Percentiles rank a stretch among this genome's conserved stretches.
These are phyloP conservation scores for Macrolepiota dolichaula DNA, from an alignment of 768 basidiomycete species.

Conservation along the genomic window DNA sequence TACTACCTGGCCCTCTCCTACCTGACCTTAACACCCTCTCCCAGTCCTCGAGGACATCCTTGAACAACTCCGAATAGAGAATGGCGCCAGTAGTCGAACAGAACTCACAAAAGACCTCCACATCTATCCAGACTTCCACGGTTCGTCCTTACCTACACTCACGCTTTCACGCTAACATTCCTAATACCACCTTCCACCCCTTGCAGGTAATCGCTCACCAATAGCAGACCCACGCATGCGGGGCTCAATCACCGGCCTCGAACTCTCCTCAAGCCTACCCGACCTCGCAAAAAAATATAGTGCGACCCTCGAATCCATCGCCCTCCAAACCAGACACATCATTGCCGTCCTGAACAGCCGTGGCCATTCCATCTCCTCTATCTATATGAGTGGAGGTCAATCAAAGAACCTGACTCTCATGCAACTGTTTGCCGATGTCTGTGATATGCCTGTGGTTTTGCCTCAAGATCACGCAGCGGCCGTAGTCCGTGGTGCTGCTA, in stretches of 20 bases:
- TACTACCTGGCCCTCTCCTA: neutral
- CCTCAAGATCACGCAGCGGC: slow-evolving; percentile 75
- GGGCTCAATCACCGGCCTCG: slow-evolving; percentile 85
- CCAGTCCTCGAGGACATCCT: slow-evolving; percentile 74
- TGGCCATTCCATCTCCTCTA: slow-evolving; percentile 77
- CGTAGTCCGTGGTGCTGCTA: slow-evolving; percentile 90
- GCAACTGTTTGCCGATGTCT: slow-evolving; percentile 86
- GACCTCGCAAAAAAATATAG: slow-evolving; percentile 92
- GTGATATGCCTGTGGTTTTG: slow-evolving; percentile 77
- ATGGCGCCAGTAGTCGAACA: slow-evolving; percentile 57
- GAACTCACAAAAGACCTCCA: slow-evolving; percentile 90
- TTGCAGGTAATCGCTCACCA: slow-evolving; percentile 91
- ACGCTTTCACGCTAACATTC: neutral
- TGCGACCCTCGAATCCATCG: slow-evolving; percentile 88
- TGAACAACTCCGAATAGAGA: slow-evolving; percentile 58
- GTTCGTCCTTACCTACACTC: slow-evolving; percentile 31
- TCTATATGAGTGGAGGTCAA: slow-evolving; percentile 94
- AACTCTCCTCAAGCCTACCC: slow-evolving; percentile 53
- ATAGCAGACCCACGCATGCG: slow-evolving; percentile 95
- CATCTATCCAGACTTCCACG: slow-evolving; percentile 94
- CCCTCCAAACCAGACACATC: slow-evolving; percentile 93
- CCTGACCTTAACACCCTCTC: neutral
- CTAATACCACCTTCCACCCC: neutral
- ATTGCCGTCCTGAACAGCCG: slow-evolving; percentile 82
- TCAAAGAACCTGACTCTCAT: slow-evolving; percentile 87